Conservation (phyloP, 2,329 filamentous ascomycete species). For the Xylariaceae sp. region DNA sequence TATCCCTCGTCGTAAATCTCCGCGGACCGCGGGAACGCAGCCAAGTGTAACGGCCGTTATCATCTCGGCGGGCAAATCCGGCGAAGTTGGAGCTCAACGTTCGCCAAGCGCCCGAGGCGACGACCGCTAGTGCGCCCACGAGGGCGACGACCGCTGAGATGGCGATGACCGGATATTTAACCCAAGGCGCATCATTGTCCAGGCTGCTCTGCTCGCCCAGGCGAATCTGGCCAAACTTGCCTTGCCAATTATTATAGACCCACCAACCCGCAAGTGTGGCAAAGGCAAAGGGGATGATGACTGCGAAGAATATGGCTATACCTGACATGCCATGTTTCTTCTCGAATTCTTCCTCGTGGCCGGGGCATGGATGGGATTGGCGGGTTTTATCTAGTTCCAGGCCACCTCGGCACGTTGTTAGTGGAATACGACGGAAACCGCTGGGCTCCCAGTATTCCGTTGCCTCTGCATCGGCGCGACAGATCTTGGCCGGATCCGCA, state of each 20-base stretch:
- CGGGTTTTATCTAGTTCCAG: slow-evolving; percentile 68
- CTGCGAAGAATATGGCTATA: slow-evolving; percentile 78
- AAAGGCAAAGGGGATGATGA: slow-evolving; percentile 69
- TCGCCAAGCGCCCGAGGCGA: slow-evolving; percentile 72
- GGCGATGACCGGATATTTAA: slow-evolving; percentile 78
- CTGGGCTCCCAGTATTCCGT: slow-evolving; percentile 80
- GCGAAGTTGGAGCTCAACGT: slow-evolving; percentile 52
- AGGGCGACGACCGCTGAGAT: slow-evolving; percentile 64
- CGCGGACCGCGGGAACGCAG: slow-evolving; percentile 53
- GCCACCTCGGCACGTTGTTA: slow-evolving; percentile 82
- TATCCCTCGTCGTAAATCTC: slow-evolving; percentile 82
- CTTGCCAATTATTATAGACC: slow-evolving; percentile 79
- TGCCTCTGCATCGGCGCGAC: slow-evolving; percentile 61
- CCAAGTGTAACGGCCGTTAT: slow-evolving; percentile 47
- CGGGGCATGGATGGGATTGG: slow-evolving; percentile 64
- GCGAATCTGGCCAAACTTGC: slow-evolving; percentile 88
- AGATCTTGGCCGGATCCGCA: slow-evolving; percentile 49
- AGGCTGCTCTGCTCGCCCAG: slow-evolving; percentile 70
- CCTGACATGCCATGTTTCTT: slow-evolving; percentile 67
- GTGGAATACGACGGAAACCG: slow-evolving; percentile 83
- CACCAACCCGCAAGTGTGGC: slow-evolving; percentile 78
- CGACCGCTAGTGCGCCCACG: slow-evolving; percentile 63
- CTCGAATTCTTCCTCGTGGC: slow-evolving; percentile 79
- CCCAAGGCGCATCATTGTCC: slow-evolving; percentile 70
- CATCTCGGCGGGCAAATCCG: slow-evolving; percentile 46